A percentile compares a stretch with the other conserved stretches of the same genome.
Evolutionary conservation across 257 asterid species (phyloP).

Genomic region (Solanum chiquidenum): DNA sequence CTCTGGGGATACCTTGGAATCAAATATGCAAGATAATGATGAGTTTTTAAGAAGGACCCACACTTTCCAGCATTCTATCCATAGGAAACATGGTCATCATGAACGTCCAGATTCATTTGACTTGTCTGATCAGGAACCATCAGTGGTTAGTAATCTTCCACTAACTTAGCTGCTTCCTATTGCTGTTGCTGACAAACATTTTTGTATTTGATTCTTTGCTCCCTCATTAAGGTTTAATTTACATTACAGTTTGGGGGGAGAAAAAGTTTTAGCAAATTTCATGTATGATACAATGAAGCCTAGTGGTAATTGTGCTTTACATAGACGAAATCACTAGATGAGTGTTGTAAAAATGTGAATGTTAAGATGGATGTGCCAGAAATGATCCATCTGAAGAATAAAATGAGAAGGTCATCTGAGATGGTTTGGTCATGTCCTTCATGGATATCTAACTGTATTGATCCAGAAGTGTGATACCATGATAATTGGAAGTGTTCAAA

Average conservation of each 20-base stretch:
- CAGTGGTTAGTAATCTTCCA: constrained; percentile 24
- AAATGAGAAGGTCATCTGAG: background rate
- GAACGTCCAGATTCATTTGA: constrained; percentile 39
- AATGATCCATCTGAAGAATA: background rate
- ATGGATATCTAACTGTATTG: background rate
- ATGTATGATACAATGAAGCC: background rate
- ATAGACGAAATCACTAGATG: background rate
- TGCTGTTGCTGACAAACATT: background rate
- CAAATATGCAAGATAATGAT: constrained; percentile 22
- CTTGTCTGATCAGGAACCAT: constrained; percentile 29
- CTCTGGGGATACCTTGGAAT: constrained; percentile 7
- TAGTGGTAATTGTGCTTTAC: background rate
- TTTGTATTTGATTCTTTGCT: background rate
- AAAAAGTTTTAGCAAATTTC: background rate
- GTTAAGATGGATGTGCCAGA: background rate
- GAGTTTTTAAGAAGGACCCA: constrained; percentile 11
- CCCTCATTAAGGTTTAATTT: background rate
- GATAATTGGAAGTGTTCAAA: background rate
- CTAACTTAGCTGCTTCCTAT: background rate
- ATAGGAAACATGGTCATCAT: constrained; percentile 10
- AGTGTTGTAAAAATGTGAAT: background rate
- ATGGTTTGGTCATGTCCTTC: background rate
- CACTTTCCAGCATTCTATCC: constrained; percentile 11
- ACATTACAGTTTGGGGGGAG: background rate
- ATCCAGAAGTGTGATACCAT: background rate